These are phyloP conservation scores for Chrysosporium queenslandicum DNA, from an alignment of 2,329 filamentous ascomycete species.

Conservation along the genomic window DNA sequence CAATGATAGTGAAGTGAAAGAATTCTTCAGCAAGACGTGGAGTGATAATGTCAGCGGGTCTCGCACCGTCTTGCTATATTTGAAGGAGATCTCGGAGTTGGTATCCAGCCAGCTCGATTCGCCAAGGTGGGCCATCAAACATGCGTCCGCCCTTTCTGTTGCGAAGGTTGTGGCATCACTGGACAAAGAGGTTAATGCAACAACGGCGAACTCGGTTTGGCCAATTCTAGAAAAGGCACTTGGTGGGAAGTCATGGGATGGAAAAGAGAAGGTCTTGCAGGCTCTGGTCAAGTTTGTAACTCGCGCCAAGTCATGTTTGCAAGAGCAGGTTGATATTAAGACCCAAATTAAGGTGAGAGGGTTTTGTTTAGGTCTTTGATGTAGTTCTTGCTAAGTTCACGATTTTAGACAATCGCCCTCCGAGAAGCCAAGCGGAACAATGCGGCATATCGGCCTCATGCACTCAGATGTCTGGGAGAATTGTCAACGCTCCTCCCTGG, in stretches of 20 bases:
- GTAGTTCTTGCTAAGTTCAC: too few species aligned
- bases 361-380: too few species aligned
- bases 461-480: constrained; percentile 60
- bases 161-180: constrained; percentile 52
- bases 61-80: constrained; percentile 70
- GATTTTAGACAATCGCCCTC: constrained; percentile 56
- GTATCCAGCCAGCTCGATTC: constrained; percentile 61
- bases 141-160: constrained; percentile 71
- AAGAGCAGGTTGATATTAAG: constrained; percentile 49
- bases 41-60: constrained; percentile 78
- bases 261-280: constrained; percentile 75
- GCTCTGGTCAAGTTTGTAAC: constrained; percentile 70
- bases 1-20: constrained; percentile 64
- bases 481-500: constrained; percentile 60
- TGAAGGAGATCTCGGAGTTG: constrained; percentile 67
- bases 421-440: constrained; percentile 91
- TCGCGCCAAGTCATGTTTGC: constrained; percentile 50
- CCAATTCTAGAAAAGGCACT: constrained; percentile 71
- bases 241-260: constrained; percentile 80
- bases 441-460: constrained; percentile 66
- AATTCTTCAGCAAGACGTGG: constrained; percentile 80
- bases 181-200: constrained; percentile 3
- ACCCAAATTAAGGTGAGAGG: constrained; percentile 56
- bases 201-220: constrained; percentile 51
- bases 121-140: constrained; percentile 80